Evolutionary conservation across 441 rosid species (phyloP), one percentile per base, ranked within the genome.

Genomic region (Eruca vesicaria): DNA sequence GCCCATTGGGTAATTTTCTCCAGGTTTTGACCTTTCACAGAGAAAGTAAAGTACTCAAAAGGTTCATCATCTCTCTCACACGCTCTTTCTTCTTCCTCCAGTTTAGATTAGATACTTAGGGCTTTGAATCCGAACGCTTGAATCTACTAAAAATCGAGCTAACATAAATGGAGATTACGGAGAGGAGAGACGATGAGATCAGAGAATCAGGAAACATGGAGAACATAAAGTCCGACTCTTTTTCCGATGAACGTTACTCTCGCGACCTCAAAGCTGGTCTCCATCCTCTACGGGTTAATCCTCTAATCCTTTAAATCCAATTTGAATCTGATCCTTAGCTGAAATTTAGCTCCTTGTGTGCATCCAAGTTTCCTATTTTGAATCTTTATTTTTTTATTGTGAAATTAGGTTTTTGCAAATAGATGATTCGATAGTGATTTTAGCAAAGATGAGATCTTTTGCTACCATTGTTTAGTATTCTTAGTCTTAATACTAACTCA

Each of bases 241-340:
- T 63, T 41, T 11, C 82, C 65, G 92, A 95, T 77, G 93, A 95
- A 78, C 94, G 96, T 76, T 85, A 82, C 31, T 86, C 91, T 41
- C 95, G 89, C 53, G 99, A 91, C 18, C 93, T 90, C 75, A 91
- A 96, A 69, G 92, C 90, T 74, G 90, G 97, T 57, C 80, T 93
- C 19, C 98, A 96, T 77, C 96, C 99, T 78, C 95, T 95, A 55
- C 88, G 89, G 98, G 98, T 92, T 43, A 18, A 7, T 41, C 67
- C 14, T 64, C 28, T 55, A 4, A 0, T 52, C 5, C 16, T 10
- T 16, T 16, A 0, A 41, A 2, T 50, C 26, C 31, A 50, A 16
- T 65, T 69, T 52, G 7, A 72, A 15, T 65, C 56, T 38, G 14
- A 18, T 59, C 9, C 38, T n/a, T 70, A 43, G 66, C 76, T 74